These are phyloP conservation scores for Trichoderma sp. DNA, from an alignment of 2,329 filamentous ascomycete species.

Conservation along the genomic window DNA sequence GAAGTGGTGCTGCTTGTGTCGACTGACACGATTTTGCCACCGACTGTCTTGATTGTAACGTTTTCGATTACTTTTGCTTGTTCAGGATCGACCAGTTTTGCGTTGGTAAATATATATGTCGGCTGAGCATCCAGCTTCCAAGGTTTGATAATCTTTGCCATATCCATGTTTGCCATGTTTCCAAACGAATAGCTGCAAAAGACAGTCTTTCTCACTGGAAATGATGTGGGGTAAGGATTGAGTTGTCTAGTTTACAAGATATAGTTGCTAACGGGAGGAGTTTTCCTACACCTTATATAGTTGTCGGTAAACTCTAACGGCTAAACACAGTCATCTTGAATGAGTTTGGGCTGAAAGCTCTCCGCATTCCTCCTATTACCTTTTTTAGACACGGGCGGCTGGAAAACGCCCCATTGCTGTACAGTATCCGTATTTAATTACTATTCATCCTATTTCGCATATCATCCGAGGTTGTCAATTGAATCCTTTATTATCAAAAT, in stretches of 20 bases:
- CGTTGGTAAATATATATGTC: conserved; percentile 42
- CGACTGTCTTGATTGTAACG: conserved; percentile 35
- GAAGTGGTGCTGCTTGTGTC: not conserved
- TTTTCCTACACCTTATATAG: not conserved
- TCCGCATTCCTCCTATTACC: not conserved
- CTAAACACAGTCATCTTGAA: not conserved
- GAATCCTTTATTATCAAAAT: not conserved
- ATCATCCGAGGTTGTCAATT: too few species aligned
- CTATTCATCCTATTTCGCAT: not conserved
- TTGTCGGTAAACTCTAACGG: not conserved
- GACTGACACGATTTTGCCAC: not conserved
- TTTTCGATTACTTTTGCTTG: conserved; percentile 35
- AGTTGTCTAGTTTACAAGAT: not conserved
- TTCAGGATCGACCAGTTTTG: conserved; percentile 46
- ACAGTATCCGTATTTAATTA: too few species aligned
- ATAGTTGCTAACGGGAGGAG: not conserved
- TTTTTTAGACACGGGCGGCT: not conserved
- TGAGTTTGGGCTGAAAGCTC: not conserved
- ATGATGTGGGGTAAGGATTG: not conserved
- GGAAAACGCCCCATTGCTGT: not conserved
- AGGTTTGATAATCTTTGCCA: conserved; percentile 26
- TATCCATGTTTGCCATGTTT: not conserved
- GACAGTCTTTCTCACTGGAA: not conserved
- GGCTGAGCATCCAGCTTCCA: conserved; percentile 25
- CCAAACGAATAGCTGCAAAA: not conserved